Evolutionary conservation across 306 rosid genomes (phyloP), one percentile per base, ranked within the genome.

Genomic region (Carpinus viminea): DNA sequence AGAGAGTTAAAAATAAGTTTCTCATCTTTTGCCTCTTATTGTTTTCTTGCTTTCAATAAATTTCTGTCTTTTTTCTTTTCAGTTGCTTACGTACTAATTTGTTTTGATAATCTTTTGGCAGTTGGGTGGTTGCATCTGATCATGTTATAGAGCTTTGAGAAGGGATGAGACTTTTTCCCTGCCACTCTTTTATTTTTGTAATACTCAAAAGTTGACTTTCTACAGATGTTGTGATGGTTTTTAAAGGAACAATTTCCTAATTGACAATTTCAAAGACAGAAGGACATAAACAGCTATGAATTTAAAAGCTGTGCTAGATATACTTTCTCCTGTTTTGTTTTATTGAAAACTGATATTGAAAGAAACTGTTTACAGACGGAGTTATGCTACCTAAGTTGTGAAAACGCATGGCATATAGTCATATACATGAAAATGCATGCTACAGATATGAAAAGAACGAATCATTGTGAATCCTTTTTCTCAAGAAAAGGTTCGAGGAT

Each of bases 121-220:
- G 98, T 82, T 91, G 90, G 96, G 98, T 52, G 96, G 96, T 82
- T 81, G 88, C 91, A 46, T 87, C 78, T 91, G 82, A 88, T 76
- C 60, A 15, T 8, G 4, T 38, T 3, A 46, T 75, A 62, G 72
- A 83, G 85, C 84, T 74, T 78, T 38, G 78, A 73, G 80, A 68
- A 72, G 38, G 68, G 45, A 73, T 74, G 78, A 9, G 52, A 59
- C 43, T 11, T 53, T 28, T 69, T 38, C 34, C 59, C 34, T 43
- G 52, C 74, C 51, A 57, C 73, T 68, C 24, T 72, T 54, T 45
- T 48, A 74, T 73, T 82, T 45, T 55, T 59, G 50, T 68, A 80
- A 80, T 36, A 45, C 73, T 66, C 73, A 69, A 61, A 47, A 77
- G 64, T 85, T 66, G 59, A 70, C 70, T 9, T 45, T 70, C 7